Evolutionary conservation across 2,329 filamentous ascomycete species (phyloP), one percentile per base, ranked within the genome.

Genomic region (Parasarocladium wereldwijsianum): DNA sequence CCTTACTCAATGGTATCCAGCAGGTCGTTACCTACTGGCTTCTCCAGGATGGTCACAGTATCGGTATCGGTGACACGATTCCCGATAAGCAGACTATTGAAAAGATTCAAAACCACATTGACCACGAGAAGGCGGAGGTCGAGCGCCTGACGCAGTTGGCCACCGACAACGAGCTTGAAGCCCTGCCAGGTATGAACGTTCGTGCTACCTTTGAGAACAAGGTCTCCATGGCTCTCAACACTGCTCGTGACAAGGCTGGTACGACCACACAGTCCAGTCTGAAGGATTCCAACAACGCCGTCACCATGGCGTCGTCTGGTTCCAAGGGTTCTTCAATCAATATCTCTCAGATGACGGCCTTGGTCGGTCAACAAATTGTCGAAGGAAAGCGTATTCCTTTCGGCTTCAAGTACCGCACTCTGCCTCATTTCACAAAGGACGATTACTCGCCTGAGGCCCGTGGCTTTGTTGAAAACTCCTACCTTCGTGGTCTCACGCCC

Each of bases 291-390:
- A 98, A 98, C 66, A 94, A 96, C 46, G 87, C 87, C 29, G 84
- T 93, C 32, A 83, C 85, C 48, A 99, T 96, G 82, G 85, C 92
- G 36, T 75, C 77, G 31, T 94, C 90, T 35, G 90, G 90, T 46
- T 98, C 92, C 42, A 99, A 99, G 64, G 90, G 90, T 52, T 96
- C 90, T 3, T 87, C 84, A 9, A 96, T 98, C 65, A 99, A 99
- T 54, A 96, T 99, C 44, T 94, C 92, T 11, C 90, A 99, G 57
- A 98, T 99, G 90, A 92, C 86, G 38, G 90, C 90, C 16, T 71
- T 96, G 39, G 92, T 99, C 36, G 90, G 92, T 40, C 90, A 98
- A 52, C 92, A 98, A 52, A 93, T 92, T 40, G 85, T 98, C 7
- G 90, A 98, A 60, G 92, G 90, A 46, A 93, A 93, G 59, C 90